Evolutionary conservation across 768 basidiomycete species (phyloP), one percentile per base, ranked within the genome.

Genomic region (Amanita fuliginea): DNA sequence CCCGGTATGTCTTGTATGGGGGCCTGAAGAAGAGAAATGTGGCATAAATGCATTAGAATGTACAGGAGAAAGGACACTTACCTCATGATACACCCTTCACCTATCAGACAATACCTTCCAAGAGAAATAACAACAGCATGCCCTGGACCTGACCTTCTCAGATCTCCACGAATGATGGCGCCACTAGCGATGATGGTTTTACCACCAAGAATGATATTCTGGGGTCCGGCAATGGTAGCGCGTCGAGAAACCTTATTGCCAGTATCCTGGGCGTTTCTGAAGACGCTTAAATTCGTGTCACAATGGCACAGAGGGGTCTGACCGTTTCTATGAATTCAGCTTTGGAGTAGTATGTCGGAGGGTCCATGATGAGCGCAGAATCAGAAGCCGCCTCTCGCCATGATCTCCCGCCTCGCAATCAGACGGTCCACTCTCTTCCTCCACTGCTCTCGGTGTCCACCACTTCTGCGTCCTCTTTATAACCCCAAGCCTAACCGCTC

Each of bases 201-300:
- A 41, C 95, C 96, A 35, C 91, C 92, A 11, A 99, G 81, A 54
- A 97, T 91, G 63, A 98, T 99, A 63, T 96, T 97, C 64, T 93
- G 86, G 9, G 92, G 87, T 1, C 95, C 95, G 49, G 85, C 81
- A 59, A 97, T 96, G 22, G 83, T 85, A 14, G 92, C 91, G 53
- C 87, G 80, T 51, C 91, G 79, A 35, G 90, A 94, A 39, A 97
- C 94, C 65, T 95, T 95, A 72, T 98, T 95, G 40, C 90, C 91
- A 54, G 91, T 94, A 62, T 94, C 92, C 90, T 93, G 63, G 43
- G 40, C 41, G 26, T 44, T 39, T 24, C 42, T 51, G 22, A 41
- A 45, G 30, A 37, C 21, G 37, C 14, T 39, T 32, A 41, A 49
- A 21, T 28, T 52, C 22, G 24, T 24, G 19, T 53, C 19, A 49